Conservation (phyloP, 2,329 filamentous ascomycete genomes). For the Xylariaceae sp. region DNA sequence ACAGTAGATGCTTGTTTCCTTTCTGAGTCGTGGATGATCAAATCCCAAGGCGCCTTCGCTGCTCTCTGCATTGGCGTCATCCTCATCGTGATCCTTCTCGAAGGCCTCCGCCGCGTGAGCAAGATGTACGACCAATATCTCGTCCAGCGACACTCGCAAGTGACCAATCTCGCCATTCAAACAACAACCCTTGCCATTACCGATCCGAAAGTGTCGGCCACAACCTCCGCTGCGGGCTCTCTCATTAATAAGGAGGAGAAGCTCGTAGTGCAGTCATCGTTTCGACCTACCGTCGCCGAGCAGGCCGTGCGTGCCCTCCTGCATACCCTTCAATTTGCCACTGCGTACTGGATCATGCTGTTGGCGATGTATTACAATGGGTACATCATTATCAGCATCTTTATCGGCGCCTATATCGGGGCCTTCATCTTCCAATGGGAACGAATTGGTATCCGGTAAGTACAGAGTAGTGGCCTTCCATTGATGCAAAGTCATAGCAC, state of each 20-base stretch:
- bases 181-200: slow-evolving; percentile 32
- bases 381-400: slow-evolving; percentile 78
- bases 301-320: slow-evolving; percentile 64
- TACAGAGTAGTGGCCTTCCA: slow-evolving; percentile 44
- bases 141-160: slow-evolving; percentile 39
- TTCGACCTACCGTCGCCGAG: slow-evolving; percentile 59
- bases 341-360: slow-evolving; percentile 79
- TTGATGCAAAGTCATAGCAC: too few relatives aligned
- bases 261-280: slow-evolving; percentile 19
- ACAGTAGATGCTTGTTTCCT: slow-evolving; percentile 73
- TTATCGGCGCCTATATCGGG: slow-evolving; percentile 72
- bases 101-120: slow-evolving; percentile 64
- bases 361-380: slow-evolving; percentile 59
- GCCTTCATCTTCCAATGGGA: slow-evolving; percentile 74
- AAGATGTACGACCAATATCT: slow-evolving; percentile 71
- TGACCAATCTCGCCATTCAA: too few relatives aligned
- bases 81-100: slow-evolving; percentile 68
- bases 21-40: slow-evolving; percentile 67
- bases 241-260: slow-evolving; percentile 16
- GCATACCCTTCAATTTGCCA: slow-evolving; percentile 67
- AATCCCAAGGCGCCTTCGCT: slow-evolving; percentile 66
- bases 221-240: slow-evolving; percentile 23
- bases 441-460: slow-evolving; percentile 42
- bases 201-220: slow-evolving; percentile 4
- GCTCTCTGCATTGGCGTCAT: slow-evolving; percentile 76